A percentile compares a stretch with the other conserved stretches of the same genome.
Conservation (phyloP, 164 flowering plant species). For the Liquidambar formosana region DNA sequence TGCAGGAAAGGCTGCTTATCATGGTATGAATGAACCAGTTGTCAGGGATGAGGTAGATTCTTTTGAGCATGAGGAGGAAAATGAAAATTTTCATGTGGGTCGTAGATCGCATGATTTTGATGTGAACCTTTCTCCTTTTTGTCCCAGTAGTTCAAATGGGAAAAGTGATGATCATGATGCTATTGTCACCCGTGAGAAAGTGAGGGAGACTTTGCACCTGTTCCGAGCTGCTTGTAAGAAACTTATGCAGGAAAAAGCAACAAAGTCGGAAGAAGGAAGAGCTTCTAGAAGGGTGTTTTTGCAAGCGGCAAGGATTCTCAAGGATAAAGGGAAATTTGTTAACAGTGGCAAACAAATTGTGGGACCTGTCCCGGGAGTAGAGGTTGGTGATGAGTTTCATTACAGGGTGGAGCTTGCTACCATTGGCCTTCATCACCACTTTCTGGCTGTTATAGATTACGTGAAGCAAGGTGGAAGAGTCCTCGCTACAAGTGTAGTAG, state of each 20-base stretch:
- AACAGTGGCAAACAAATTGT: slow-evolving; percentile 49
- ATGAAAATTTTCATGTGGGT: slow-evolving; percentile 11
- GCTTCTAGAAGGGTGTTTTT: slow-evolving; percentile 46
- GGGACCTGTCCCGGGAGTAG: slow-evolving; percentile 86
- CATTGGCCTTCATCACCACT: slow-evolving; percentile 75
- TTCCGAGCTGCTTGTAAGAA: slow-evolving; percentile 65
- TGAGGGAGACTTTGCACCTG: slow-evolving; percentile 70
- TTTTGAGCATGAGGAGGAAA: slow-evolving; percentile 20
- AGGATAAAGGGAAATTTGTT: slow-evolving; percentile 46
- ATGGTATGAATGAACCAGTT: slow-evolving; percentile 9
- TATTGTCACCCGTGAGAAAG: slow-evolving; percentile 42
- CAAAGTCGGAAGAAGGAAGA: slow-evolving; percentile 23
- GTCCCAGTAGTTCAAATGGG: slow-evolving; percentile 19
- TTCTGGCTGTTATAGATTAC: slow-evolving; percentile 78
- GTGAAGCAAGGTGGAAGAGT: slow-evolving; percentile 30
- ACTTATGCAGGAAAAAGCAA: slow-evolving; percentile 70
- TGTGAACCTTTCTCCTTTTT: slow-evolving; percentile 43
- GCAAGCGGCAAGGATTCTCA: slow-evolving; percentile 42
- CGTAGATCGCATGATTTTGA: slow-evolving; percentile 10
- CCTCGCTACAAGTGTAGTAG: slow-evolving; percentile 73
- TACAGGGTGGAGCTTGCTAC: slow-evolving; percentile 79
- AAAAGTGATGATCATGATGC: slow-evolving; percentile 19
- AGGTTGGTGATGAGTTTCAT: slow-evolving; percentile 89
- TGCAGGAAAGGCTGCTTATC: slow-evolving; percentile 6
- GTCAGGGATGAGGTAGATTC: slow-evolving; percentile 15